Percentiles rank a stretch among this genome's conserved stretches.
Conservation (phyloP, 345 rosid species). For the Clarkia xantiana region DNA sequence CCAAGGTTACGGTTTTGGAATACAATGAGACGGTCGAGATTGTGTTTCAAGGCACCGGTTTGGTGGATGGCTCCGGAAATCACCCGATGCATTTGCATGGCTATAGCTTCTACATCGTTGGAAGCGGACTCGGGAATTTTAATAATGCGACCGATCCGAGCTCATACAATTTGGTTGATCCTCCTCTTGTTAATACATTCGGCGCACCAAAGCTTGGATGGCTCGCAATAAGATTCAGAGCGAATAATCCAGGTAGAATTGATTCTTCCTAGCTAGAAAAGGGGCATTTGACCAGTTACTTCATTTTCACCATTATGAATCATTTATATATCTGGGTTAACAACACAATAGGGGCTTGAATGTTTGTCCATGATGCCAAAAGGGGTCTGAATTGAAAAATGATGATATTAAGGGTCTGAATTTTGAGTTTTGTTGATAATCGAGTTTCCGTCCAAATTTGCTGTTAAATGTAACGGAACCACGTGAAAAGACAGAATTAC, state of each 20-base stretch:
- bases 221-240: slow-evolving; percentile 68
- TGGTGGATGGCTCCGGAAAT: slow-evolving; percentile 13
- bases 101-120: slow-evolving; percentile 56
- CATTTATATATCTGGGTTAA: background rate
- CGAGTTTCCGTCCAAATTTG: too few relatives aligned
- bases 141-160: slow-evolving; percentile 40
- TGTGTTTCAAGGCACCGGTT: slow-evolving; percentile 12
- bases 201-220: slow-evolving; percentile 84
- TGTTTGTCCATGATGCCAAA: too few relatives aligned
- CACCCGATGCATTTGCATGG: slow-evolving; percentile 94
- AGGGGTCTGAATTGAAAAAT: too few relatives aligned
- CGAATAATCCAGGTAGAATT: slow-evolving; percentile 63
- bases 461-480: too few relatives aligned
- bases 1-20: slow-evolving; percentile 11
- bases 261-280: background rate
- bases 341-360: too few relatives aligned
- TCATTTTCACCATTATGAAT: background rate
- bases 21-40: slow-evolving; percentile 8
- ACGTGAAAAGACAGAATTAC: too few relatives aligned
- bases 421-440: too few relatives aligned
- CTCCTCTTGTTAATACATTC: slow-evolving; percentile 67
- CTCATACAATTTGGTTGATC: slow-evolving; percentile 62
- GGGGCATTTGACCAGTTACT: too few relatives aligned
- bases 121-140: slow-evolving; percentile 63
- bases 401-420: too few relatives aligned